Base-by-base conservation (phyloP, 148 eudicot genomes). In the Rhododendron kiyosumense region DNA sequence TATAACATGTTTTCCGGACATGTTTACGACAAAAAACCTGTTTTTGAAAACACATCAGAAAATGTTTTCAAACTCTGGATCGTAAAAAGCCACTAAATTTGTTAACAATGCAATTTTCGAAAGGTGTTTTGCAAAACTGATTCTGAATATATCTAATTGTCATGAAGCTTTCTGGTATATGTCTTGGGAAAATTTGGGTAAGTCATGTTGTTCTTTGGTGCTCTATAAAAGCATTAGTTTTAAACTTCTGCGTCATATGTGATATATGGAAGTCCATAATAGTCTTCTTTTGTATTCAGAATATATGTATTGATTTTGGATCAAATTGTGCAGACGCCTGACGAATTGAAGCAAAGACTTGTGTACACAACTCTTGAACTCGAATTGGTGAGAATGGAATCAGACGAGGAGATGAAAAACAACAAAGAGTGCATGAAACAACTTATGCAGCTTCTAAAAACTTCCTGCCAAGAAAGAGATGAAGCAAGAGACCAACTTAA, bases 401-500 rank as follows among this genome's bases (percentile, higher is more conserved):
- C 76, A 32, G 38, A 71, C 1, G 18, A 71, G 76, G 41, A 71
- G 76, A 71, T 71, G 38, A 71, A 32, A 71, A 71, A 32, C 14
- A 71, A 32, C 76, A 30, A 71, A 71, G 76, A 71, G 20, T 14
- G 18, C 76, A 30, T 71, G 41, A 71, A 71, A 14, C 38, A 32
- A 71, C 76, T 71, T 14, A 41, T 71, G 41, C 38, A 71, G 76
- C 41, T 32, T 20, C 41, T 71, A 32, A 71, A 71, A 6, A 71
- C 41, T 71, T 71, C 76, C 41, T 71, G 5, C 22, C 38, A 30
- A 71, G 76, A 71, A 13, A 71, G 76, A 71, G 76, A 71, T 71
- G 76, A 71, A 71, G 76, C 76, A 71, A 71, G 76, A 71, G 76
- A 71, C 76, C 76, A 71, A 32, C 38, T 71, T 30, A 30, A 71